Percentiles rank a stretch among this genome's conserved stretches.
These are phyloP conservation scores for Pleurotus tuber-regium DNA, from an alignment of 768 basidiomycete genomes.

Conservation along the genomic window DNA sequence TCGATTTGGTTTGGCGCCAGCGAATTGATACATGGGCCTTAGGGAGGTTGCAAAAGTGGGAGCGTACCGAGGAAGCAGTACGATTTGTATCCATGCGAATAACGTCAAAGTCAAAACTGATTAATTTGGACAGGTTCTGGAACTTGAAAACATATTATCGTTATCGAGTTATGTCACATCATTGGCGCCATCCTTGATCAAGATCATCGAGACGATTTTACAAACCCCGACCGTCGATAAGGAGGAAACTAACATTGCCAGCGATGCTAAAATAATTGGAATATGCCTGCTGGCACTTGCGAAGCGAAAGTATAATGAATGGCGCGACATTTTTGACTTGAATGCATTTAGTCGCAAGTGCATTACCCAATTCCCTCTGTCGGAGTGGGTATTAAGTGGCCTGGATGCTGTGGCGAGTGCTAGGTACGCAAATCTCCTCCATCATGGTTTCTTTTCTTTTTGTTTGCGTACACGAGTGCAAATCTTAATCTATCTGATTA, in stretches of 20 bases:
- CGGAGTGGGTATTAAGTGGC: constrained; percentile 52
- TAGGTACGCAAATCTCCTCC: no score
- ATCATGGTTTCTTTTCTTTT: constrained; percentile 13
- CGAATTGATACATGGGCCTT: constrained; percentile 50
- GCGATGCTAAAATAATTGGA: constrained; percentile 56
- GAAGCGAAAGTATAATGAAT: constrained; percentile 38
- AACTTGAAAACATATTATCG: constrained; percentile 53
- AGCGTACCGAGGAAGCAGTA: constrained; percentile 39
- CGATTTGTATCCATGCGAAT: constrained; percentile 13
- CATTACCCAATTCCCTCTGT: constrained; percentile 56
- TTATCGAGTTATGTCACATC: constrained; percentile 49
- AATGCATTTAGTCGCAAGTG: constrained; percentile 44
- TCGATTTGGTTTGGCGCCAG: constrained; percentile 59
- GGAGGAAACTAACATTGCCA: constrained; percentile 28
- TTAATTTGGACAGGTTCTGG: constrained; percentile 34
- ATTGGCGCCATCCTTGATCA: constrained; percentile 38
- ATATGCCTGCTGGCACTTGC: constrained; percentile 56
- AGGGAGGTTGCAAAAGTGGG: constrained; percentile 39
- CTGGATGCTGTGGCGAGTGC: constrained; percentile 45
- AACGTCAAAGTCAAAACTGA: no score
- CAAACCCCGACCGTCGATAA: constrained; percentile 25
- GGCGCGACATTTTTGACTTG: constrained; percentile 45
- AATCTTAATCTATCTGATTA: neutral
- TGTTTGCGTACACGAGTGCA: neutral
- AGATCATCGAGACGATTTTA: constrained; percentile 43